Conservation (phyloP, 331 rosid species). For the Rosa hybrid region DNA sequence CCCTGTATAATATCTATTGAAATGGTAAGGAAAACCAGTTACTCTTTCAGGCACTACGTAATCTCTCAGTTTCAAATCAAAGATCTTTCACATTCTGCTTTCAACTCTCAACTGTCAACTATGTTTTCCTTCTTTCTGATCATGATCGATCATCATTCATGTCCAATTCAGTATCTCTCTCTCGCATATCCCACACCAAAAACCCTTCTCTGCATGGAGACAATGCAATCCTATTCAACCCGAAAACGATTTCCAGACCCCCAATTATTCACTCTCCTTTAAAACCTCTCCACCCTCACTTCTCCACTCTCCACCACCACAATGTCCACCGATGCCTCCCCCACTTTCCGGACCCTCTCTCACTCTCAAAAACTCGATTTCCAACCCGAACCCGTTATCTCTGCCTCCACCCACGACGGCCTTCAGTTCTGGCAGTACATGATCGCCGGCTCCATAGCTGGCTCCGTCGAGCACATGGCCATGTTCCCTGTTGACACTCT, state of each 20-base stretch:
- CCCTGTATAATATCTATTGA: no score
- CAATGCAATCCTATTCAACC: conserved; percentile 31
- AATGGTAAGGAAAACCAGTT: no score
- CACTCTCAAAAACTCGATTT: conserved; percentile 22
- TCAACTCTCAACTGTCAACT: background rate
- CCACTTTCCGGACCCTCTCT: conserved; percentile 14
- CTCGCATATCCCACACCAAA: background rate
- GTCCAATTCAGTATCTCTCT: background rate
- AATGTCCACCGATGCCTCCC: conserved; percentile 40
- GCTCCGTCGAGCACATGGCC: conserved; percentile 45
- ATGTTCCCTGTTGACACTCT: conserved; percentile 52
- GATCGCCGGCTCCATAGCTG: conserved; percentile 47
- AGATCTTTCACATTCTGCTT: no score
- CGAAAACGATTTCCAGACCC: conserved; percentile 27
- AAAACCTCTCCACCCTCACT: background rate
- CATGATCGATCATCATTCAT: background rate
- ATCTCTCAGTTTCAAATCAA: no score
- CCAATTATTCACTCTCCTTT: conserved; percentile 21
- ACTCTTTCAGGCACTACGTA: no score
- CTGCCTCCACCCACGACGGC: conserved; percentile 36
- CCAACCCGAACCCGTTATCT: conserved; percentile 22
- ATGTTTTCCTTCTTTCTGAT: background rate
- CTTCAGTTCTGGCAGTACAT: conserved; percentile 44
- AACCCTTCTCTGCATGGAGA: conserved; percentile 22
- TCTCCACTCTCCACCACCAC: conserved; percentile 6